phyloP scores from a whole-genome alignment of 352 stramenopile species.

The Blastocystis hominis region DNA sequence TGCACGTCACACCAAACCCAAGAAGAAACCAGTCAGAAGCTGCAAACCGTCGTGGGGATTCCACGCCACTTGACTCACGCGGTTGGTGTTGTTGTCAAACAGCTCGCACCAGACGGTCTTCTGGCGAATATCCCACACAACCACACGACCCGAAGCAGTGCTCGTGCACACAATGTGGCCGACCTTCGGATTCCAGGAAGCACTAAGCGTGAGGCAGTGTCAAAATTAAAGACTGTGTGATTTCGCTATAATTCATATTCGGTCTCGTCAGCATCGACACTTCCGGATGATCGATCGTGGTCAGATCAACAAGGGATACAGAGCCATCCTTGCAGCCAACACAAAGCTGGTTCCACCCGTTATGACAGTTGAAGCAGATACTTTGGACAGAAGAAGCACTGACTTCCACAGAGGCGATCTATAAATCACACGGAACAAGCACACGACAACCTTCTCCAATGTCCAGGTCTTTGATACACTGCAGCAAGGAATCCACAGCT shows the following conservation, averaged over 20 bases:
- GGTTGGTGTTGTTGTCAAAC: conserved; percentile 70
- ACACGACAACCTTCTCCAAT: neutral
- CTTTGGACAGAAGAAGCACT: neutral
- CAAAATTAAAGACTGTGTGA: conserved; percentile 32
- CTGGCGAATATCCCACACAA: conserved; percentile 92
- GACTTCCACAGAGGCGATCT: neutral
- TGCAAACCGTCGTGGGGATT: conserved; percentile 92
- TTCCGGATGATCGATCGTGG: neutral
- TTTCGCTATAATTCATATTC: conserved; percentile 1
- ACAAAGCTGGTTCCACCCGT: neutral
- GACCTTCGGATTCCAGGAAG: conserved; percentile 94
- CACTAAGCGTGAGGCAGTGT: conserved; percentile 21
- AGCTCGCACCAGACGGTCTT: conserved; percentile 96
- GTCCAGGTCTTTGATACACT: neutral
- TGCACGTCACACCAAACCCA: neutral
- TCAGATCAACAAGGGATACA: conserved; percentile 1
- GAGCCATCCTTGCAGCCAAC: conserved; percentile 1
- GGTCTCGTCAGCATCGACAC: neutral
- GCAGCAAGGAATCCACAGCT: conserved; percentile 12
- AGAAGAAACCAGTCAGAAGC: conserved; percentile 73
- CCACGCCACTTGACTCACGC: conserved; percentile 84
- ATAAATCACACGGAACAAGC: neutral
- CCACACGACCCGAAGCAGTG: conserved; percentile 80
- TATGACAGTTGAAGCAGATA: conserved; percentile 34
- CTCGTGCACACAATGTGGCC: conserved; percentile 91